phyloP scores from a whole-genome alignment of 495 filamentous ascomycete genomes.

The Eremomyces bilateralis region DNA sequence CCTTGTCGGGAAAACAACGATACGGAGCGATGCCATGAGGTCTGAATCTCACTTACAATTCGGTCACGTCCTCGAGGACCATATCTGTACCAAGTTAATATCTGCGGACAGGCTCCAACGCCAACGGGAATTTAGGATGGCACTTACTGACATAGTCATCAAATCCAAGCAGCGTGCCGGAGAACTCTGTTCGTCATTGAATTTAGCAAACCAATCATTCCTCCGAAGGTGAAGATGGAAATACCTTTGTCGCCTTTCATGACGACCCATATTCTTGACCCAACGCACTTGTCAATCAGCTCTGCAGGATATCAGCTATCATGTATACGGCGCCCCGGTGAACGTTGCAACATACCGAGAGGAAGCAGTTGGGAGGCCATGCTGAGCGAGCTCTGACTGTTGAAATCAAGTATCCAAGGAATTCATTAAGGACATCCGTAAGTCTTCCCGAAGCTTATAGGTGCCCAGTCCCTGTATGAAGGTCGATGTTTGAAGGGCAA shows the following conservation, averaged over 20 bases:
- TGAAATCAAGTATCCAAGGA: too few relatives aligned
- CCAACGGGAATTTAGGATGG: background rate
- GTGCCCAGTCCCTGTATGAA: too few relatives aligned
- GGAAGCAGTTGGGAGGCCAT: slow-evolving; percentile 15
- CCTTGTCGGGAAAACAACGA: background rate
- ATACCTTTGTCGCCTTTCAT: slow-evolving; percentile 95
- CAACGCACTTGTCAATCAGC: slow-evolving; percentile 95
- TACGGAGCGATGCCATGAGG: background rate
- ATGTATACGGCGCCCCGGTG: background rate
- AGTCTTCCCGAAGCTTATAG: too few relatives aligned
- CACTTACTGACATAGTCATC: slow-evolving; percentile 98
- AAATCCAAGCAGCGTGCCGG: slow-evolving; percentile 79
- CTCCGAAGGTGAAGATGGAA: background rate
- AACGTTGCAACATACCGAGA: slow-evolving; percentile 15
- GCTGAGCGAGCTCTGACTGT: background rate
- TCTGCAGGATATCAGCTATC: slow-evolving; percentile 29
- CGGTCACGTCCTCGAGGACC: slow-evolving; percentile 92
- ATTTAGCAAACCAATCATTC: background rate
- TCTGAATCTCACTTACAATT: slow-evolving; percentile 52
- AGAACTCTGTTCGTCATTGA: slow-evolving; percentile 82
- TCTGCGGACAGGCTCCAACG: background rate
- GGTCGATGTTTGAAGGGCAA: too few relatives aligned
- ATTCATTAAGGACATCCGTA: too few relatives aligned
- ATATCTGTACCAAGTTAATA: slow-evolving; percentile 42
- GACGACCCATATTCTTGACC: slow-evolving; percentile 92